These are phyloP conservation scores for Solanum habrochaites DNA, from an alignment of 257 asterid genomes.

Conservation along the genomic window DNA sequence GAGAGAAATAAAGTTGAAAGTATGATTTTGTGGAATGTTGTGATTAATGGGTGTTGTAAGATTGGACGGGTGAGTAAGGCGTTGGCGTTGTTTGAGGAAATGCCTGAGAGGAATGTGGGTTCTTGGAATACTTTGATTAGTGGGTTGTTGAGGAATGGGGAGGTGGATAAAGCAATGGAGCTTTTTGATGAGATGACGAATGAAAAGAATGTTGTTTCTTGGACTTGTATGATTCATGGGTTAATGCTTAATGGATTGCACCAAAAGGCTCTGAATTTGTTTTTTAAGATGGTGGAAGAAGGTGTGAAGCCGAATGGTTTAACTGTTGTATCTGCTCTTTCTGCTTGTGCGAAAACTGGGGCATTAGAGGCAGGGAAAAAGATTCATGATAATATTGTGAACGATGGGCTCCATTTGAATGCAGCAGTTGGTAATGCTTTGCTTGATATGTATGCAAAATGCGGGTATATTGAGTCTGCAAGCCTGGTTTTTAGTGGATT, in stretches of 20 bases:
- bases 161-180: conserved; percentile 17
- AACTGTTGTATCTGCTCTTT: conserved; percentile 24
- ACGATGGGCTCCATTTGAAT: conserved; percentile 7
- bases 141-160: conserved; percentile 29
- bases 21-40: conserved; percentile 31
- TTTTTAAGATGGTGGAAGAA: conserved; percentile 19
- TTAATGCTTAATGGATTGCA: conserved; percentile 20
- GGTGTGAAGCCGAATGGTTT: conserved; percentile 22
- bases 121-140: conserved; percentile 35
- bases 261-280: conserved; percentile 17
- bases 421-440: conserved; percentile 22
- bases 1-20: conserved; percentile 25
- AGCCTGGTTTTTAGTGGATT: conserved; percentile 12
- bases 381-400: conserved; percentile 5
- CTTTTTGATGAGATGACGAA: conserved; percentile 18
- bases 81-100: conserved; percentile 20
- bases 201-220: conserved; percentile 34
- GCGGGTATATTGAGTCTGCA: conserved; percentile 25
- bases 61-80: conserved; percentile 24
- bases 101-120: conserved; percentile 28
- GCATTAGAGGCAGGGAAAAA: conserved; percentile 21
- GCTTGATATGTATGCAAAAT: conserved; percentile 36
- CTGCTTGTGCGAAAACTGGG: conserved; percentile 25
- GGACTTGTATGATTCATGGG: conserved; percentile 29
- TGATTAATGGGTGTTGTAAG: conserved; percentile 31